Conservation (phyloP, 495 filamentous ascomycete species). For the Niebla homalea region DNA sequence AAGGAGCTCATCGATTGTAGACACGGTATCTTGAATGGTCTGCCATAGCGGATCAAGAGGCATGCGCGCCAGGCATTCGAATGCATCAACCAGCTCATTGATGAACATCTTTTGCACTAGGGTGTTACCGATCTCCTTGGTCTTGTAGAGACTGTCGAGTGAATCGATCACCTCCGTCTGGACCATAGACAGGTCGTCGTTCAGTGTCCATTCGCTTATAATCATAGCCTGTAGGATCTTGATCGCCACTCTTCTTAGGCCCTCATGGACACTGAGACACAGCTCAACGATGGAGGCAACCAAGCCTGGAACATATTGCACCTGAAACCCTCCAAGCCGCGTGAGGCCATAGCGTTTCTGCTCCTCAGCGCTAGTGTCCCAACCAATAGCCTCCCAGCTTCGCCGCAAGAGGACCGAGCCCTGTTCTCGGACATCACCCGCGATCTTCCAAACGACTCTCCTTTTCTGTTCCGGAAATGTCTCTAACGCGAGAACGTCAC, state of each 20-base stretch:
- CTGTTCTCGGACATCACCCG: conserved; percentile 85
- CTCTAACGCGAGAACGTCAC: conserved; percentile 77
- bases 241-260: conserved; percentile 76
- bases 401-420: conserved; percentile 71
- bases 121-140: conserved; percentile 73
- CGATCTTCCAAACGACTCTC: conserved; percentile 95
- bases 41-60: conserved; percentile 61
- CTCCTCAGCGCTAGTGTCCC: conserved; percentile 78
- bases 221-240: conserved; percentile 96
- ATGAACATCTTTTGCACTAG: conserved; percentile 89
- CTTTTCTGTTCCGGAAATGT: conserved; percentile 96
- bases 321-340: conserved; percentile 90
- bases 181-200: conserved; percentile 79
- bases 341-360: conserved; percentile 57
- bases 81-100: conserved; percentile 66
- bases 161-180: conserved; percentile 96
- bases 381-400: conserved; percentile 94
- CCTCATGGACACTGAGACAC: conserved; percentile 90
- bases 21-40: conserved; percentile 65
- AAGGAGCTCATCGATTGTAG: conserved; percentile 76
- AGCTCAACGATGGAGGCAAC: conserved; percentile 87
- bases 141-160: conserved; percentile 82
- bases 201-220: conserved; percentile 94
- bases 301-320: conserved; percentile 89
- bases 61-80: conserved; percentile 51